Percentiles rank a stretch among this genome's conserved stretches.
Evolutionary conservation across 176 grass and related monocot species (phyloP).

Genomic region (Saccharum officinarum): DNA sequence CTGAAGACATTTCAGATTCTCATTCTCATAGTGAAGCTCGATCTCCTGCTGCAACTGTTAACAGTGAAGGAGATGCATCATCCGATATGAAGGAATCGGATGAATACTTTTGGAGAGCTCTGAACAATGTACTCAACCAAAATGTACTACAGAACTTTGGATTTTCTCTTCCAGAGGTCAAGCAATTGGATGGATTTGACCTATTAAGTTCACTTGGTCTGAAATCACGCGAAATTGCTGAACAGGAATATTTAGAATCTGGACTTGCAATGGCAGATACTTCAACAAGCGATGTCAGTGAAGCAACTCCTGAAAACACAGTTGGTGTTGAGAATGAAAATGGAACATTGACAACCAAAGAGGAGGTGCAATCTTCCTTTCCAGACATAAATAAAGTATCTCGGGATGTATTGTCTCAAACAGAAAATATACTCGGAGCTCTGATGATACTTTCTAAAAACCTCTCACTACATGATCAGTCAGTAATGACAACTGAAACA

Average conservation of each 20-base stretch:
- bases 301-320: slow-evolving; percentile 37
- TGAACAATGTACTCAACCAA: slow-evolving; percentile 63
- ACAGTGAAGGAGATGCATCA: slow-evolving; percentile 18
- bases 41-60: slow-evolving; percentile 24
- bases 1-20: slow-evolving; percentile 28
- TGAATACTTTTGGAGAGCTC: slow-evolving; percentile 86
- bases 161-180: slow-evolving; percentile 88
- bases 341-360: slow-evolving; percentile 24
- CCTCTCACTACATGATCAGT: slow-evolving; percentile 49
- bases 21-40: slow-evolving; percentile 26
- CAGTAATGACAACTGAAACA: slow-evolving; percentile 19
- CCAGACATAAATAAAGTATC: slow-evolving; percentile 82
- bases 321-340: slow-evolving; percentile 39
- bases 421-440: slow-evolving; percentile 89
- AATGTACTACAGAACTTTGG: slow-evolving; percentile 71
- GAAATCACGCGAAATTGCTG: slow-evolving; percentile 68
- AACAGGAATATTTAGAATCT: slow-evolving; percentile 77
- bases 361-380: slow-evolving; percentile 47
- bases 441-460: slow-evolving; percentile 78
- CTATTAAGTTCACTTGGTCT: slow-evolving; percentile 62
- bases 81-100: slow-evolving; percentile 48
- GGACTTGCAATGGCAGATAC: slow-evolving; percentile 66
- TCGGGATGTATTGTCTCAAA: slow-evolving; percentile 77
- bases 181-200: slow-evolving; percentile 73
- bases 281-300: slow-evolving; percentile 29